A percentile compares a stretch with the other conserved stretches of the same genome.
Evolutionary conservation across 345 rosid species (phyloP).

Genomic region (Stellera chamaejasme): DNA sequence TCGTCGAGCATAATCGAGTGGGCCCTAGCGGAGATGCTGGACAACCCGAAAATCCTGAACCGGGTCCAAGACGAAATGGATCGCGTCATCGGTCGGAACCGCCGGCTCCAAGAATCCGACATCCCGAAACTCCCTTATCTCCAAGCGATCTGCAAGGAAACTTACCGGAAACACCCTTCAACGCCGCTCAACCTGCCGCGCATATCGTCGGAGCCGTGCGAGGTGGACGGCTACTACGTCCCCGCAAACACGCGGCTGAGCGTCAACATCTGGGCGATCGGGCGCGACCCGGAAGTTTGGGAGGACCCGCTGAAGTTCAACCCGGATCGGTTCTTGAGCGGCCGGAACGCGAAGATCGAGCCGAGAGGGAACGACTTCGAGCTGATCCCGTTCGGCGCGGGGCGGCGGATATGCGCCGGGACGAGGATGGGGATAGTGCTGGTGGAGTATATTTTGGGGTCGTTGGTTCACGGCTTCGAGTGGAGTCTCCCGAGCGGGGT

Average conservation of each 20-base stretch:
- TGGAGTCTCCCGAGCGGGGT: slow-evolving; percentile 34
- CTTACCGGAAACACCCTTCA: slow-evolving; percentile 48
- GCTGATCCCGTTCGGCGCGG: slow-evolving; percentile 48
- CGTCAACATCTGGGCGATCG: slow-evolving; percentile 64
- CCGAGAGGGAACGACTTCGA: slow-evolving; percentile 42
- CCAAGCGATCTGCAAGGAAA: slow-evolving; percentile 50
- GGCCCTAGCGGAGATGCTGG: slow-evolving; percentile 44
- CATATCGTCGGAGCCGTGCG: slow-evolving; percentile 27
- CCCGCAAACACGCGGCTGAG: slow-evolving; percentile 31
- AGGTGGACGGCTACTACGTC: slow-evolving; percentile 40
- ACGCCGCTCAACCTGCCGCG: slow-evolving; percentile 47
- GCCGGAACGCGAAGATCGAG: slow-evolving; percentile 23
- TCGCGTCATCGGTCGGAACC: slow-evolving; percentile 39
- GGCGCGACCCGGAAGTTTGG: slow-evolving; percentile 52
- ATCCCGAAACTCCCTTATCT: slow-evolving; percentile 38
- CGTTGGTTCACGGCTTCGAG: slow-evolving; percentile 46
- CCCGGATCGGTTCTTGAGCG: slow-evolving; percentile 39
- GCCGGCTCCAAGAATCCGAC: slow-evolving; percentile 45
- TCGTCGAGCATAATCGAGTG: slow-evolving; percentile 54
- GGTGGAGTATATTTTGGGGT: slow-evolving; percentile 43
- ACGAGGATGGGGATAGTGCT: slow-evolving; percentile 44
- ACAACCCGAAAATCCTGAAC: slow-evolving; percentile 29
- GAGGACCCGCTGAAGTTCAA: slow-evolving; percentile 30
- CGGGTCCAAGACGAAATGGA: slow-evolving; percentile 60
- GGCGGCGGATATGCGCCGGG: slow-evolving; percentile 50